These are phyloP conservation scores for Meyerozyma sp. DNA, from an alignment of 1,139 yeast species.

Conservation along the genomic window DNA sequence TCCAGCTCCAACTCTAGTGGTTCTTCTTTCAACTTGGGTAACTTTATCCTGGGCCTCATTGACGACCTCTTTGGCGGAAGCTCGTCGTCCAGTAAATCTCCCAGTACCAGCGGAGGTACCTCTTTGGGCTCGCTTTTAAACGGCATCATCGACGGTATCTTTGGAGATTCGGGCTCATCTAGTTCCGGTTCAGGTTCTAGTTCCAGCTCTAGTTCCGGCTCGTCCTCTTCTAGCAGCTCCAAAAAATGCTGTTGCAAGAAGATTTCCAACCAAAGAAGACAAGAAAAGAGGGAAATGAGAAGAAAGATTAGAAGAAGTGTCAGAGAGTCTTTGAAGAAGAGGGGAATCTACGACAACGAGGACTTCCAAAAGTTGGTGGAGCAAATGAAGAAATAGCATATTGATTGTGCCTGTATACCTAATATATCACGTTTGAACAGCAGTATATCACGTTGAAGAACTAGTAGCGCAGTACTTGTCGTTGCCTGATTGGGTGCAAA, in stretches of 20 bases:
- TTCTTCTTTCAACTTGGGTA: background rate
- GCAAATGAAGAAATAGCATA: background rate
- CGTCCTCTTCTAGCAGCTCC: constrained; percentile 3
- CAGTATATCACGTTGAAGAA: too few species aligned
- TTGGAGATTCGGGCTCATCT: constrained; percentile 9
- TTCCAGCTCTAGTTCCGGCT: constrained; percentile 1
- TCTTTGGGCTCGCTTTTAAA: constrained; percentile 6
- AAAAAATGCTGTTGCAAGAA: constrained; percentile 9
- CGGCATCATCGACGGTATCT: constrained; percentile 10
- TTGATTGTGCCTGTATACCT: constrained; percentile 1
- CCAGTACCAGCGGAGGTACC: constrained; percentile 6
- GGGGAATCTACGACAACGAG: constrained; percentile 1
- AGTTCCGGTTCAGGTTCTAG: constrained; percentile 4
- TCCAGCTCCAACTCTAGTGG: background rate
- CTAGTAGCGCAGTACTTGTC: too few species aligned
- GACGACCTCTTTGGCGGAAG: constrained; percentile 12
- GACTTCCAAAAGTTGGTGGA: background rate
- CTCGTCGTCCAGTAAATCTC: constrained; percentile 7
- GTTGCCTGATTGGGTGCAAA: too few species aligned
- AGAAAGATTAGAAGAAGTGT: constrained; percentile 14
- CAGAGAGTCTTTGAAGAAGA: constrained; percentile 8
- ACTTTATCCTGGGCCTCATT: constrained; percentile 1
- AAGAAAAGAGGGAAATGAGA: constrained; percentile 16
- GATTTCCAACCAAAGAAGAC: constrained; percentile 7
- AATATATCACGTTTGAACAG: background rate